Evolutionary conservation across 2,329 filamentous ascomycete species (phyloP).

Genomic region (Daldinia sp.): DNA sequence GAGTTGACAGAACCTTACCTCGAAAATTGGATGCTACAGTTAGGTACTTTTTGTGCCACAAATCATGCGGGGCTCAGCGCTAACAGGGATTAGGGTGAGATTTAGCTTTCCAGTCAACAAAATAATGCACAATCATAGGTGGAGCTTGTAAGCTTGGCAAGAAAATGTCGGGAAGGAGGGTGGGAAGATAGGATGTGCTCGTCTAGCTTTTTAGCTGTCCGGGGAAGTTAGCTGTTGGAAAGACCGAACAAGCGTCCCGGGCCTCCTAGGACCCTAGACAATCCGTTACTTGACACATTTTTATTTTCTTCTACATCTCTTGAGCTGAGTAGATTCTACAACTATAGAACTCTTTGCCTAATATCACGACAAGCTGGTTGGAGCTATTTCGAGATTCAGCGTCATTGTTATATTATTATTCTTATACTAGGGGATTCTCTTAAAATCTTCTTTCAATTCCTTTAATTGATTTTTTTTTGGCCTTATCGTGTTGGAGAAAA

Average conservation of each 20-base stretch:
- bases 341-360: slow-evolving; percentile 14
- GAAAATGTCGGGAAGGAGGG: slow-evolving; percentile 10
- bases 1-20: not conserved
- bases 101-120: slow-evolving; percentile 12
- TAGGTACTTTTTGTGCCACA: slow-evolving; percentile 16
- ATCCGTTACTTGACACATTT: slow-evolving; percentile 10
- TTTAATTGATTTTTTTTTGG: slow-evolving; percentile 27
- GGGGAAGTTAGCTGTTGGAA: slow-evolving; percentile 20
- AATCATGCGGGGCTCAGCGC: slow-evolving; percentile 16
- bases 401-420: slow-evolving; percentile 8
- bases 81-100: slow-evolving; percentile 9
- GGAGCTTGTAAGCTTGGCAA: slow-evolving; percentile 36
- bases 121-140: slow-evolving; percentile 35
- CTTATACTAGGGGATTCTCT: not conserved
- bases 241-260: slow-evolving; percentile 25
- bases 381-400: slow-evolving; percentile 16
- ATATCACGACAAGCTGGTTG: slow-evolving; percentile 26
- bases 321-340: slow-evolving; percentile 8
- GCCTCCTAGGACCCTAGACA: slow-evolving; percentile 13
- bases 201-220: slow-evolving; percentile 1
- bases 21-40: not conserved
- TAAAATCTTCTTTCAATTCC: slow-evolving; percentile 23
- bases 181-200: slow-evolving; percentile 15
- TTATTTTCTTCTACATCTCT: slow-evolving; percentile 17
- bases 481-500: slow-evolving; percentile 25